Evolutionary conservation across 2,329 filamentous ascomycete genomes (phyloP).

Genomic region (Paecilomyces dactylethromorphus): DNA sequence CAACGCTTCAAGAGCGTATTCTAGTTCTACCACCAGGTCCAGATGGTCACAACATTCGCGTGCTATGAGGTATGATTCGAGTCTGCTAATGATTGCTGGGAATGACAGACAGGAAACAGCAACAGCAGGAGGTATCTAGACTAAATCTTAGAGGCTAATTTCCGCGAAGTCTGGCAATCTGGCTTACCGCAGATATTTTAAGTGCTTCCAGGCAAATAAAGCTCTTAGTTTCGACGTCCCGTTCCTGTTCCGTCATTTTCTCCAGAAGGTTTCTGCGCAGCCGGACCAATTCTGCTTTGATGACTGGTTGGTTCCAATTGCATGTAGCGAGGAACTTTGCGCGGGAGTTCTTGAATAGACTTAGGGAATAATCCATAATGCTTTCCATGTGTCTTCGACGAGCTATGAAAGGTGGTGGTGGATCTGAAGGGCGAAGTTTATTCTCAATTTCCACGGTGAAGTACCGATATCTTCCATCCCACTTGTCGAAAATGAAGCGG

Average conservation of each 20-base stretch:
- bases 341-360: constrained; percentile 60
- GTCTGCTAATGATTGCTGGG: constrained; percentile 74
- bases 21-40: constrained; percentile 57
- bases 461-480: constrained; percentile 53
- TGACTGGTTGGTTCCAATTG: constrained; percentile 69
- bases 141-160: background rate
- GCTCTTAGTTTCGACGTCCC: constrained; percentile 45
- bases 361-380: constrained; percentile 80
- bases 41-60: constrained; percentile 66
- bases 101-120: constrained; percentile 69
- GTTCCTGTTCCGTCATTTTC: constrained; percentile 49
- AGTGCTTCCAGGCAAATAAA: constrained; percentile 73
- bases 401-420: constrained; percentile 25
- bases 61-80: constrained; percentile 76
- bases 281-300: constrained; percentile 66
- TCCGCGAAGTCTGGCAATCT: background rate
- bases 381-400: constrained; percentile 46
- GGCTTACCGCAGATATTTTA: constrained; percentile 65
- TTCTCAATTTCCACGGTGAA: constrained; percentile 39
- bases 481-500: constrained; percentile 51
- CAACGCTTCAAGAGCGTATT: constrained; percentile 75
- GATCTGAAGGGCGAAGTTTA: constrained; percentile 23
- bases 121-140: constrained; percentile 60
- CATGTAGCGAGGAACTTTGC: constrained; percentile 43
- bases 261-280: constrained; percentile 81